Evolutionary conservation across 2,329 filamentous ascomycete genomes (phyloP).

Genomic region (Lasiodiplodia sp.): DNA sequence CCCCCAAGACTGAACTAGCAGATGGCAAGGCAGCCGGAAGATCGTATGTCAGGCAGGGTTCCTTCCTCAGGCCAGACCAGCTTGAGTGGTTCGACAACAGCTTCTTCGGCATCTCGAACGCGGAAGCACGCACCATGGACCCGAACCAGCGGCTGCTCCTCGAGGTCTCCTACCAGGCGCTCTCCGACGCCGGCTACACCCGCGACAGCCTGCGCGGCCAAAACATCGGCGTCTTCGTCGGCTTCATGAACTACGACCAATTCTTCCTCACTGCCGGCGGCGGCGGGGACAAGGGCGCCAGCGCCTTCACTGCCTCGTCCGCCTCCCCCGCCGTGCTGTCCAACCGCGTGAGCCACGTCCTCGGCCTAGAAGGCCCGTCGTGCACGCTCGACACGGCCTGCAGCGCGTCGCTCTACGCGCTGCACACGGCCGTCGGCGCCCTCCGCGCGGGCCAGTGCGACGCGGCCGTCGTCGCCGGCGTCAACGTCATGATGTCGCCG

Average conservation of each 20-base stretch:
- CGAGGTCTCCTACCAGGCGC: constrained; percentile 45
- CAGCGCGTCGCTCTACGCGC: constrained; percentile 37
- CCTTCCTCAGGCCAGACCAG: not conserved
- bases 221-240: constrained; percentile 37
- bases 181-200: constrained; percentile 46
- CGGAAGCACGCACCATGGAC: constrained; percentile 38
- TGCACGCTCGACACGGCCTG: constrained; percentile 46
- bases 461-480: constrained; percentile 29
- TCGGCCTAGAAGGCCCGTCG: constrained; percentile 40
- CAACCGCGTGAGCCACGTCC: constrained; percentile 43
- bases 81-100: constrained; percentile 42
- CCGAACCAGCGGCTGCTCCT: constrained; percentile 38
- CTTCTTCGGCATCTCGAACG: constrained; percentile 37
- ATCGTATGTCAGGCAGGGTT: not conserved
- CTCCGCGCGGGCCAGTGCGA: constrained; percentile 34
- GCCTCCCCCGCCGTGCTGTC: constrained; percentile 34
- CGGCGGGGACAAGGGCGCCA: not conserved
- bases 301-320: not conserved
- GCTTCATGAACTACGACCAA: constrained; percentile 35
- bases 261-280: not conserved
- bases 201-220: constrained; percentile 37
- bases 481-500: constrained; percentile 11
- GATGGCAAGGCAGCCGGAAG: not conserved
- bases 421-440: constrained; percentile 42
- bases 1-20: not conserved